These are phyloP conservation scores for Microstroma glucosiphilum DNA, from an alignment of 1,284 basidiomycete species.

Conservation along the genomic window DNA sequence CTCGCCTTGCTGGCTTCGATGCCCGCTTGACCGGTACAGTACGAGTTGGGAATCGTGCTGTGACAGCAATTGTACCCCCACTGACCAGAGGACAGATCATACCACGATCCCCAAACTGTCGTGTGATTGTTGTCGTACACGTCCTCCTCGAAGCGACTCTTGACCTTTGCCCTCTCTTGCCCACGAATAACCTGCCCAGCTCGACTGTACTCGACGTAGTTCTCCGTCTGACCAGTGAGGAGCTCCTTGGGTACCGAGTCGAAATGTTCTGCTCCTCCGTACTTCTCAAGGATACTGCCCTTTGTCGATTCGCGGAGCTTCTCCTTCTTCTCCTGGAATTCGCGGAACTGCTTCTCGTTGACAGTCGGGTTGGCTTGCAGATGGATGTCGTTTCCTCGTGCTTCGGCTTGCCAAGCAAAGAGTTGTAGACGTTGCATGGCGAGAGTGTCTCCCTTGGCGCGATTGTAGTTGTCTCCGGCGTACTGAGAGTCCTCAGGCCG, in stretches of 20 bases:
- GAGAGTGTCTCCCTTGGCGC: conserved; percentile 80
- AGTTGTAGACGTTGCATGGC: conserved; percentile 86
- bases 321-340: conserved; percentile 88
- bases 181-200: conserved; percentile 86
- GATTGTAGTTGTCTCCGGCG: conserved; percentile 92
- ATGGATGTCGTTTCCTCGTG: conserved; percentile 88
- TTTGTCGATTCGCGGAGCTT: conserved; percentile 79
- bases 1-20: conserved; percentile 68
- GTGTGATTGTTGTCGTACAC: conserved; percentile 92
- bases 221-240: conserved; percentile 85
- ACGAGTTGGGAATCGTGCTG: conserved; percentile 74
- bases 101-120: conserved; percentile 93
- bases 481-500: conserved; percentile 80
- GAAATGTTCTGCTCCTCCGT: conserved; percentile 90
- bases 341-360: conserved; percentile 78
- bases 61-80: conserved; percentile 98
- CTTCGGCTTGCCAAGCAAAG: conserved; percentile 94
- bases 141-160: conserved; percentile 69
- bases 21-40: conserved; percentile 84
- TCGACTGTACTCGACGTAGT: conserved; percentile 94
- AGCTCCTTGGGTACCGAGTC: conserved; percentile 81
- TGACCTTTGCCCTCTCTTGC: conserved; percentile 72
- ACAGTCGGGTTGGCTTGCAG: conserved; percentile 91
- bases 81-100: conserved; percentile 62
- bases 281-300: conserved; percentile 58